phyloP scores from a whole-genome alignment of 2,329 filamentous ascomycete species.

The Lachnellula occidentalis region DNA sequence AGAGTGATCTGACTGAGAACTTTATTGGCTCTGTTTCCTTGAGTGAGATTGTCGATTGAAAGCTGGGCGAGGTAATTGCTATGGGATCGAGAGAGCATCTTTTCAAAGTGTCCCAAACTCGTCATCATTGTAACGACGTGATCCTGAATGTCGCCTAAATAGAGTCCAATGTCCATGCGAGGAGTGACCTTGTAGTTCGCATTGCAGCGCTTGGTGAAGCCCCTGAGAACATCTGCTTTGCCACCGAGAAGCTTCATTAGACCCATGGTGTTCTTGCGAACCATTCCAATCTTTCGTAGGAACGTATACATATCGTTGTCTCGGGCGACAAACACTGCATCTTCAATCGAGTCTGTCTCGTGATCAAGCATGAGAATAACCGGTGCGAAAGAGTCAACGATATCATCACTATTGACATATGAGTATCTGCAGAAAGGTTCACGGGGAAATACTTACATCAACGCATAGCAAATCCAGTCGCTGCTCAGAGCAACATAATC shows the following conservation, averaged over 20 bases:
- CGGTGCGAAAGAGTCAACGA: slow-evolving; percentile 91
- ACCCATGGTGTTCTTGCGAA: slow-evolving; percentile 91
- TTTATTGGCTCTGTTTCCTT: slow-evolving; percentile 83
- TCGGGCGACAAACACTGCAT: slow-evolving; percentile 88
- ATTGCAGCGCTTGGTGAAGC: slow-evolving; percentile 98
- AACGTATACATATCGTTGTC: slow-evolving; percentile 86
- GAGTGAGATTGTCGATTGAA: slow-evolving; percentile 82
- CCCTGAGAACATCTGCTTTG: slow-evolving; percentile 96
- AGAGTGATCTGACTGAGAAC: slow-evolving; percentile 94
- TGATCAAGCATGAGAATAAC: slow-evolving; percentile 81
- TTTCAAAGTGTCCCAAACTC: slow-evolving; percentile 91
- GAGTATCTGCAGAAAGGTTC: background rate
- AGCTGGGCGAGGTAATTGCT: slow-evolving; percentile 95
- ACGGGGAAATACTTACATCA: slow-evolving; percentile 62
- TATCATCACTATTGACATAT: slow-evolving; percentile 65
- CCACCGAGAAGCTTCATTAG: slow-evolving; percentile 88
- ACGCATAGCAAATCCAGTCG: slow-evolving; percentile 98
- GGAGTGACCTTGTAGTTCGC: slow-evolving; percentile 94
- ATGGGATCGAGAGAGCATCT: slow-evolving; percentile 91
- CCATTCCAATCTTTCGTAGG: slow-evolving; percentile 79
- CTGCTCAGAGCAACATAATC: slow-evolving; percentile 93
- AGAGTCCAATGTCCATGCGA: slow-evolving; percentile 92
- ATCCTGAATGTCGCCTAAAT: slow-evolving; percentile 95
- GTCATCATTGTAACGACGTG: slow-evolving; percentile 99
- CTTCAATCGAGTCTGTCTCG: slow-evolving; percentile 89